These are phyloP conservation scores for Xerocomellus intermedius DNA, from an alignment of 768 basidiomycete genomes.

Conservation along the genomic window DNA sequence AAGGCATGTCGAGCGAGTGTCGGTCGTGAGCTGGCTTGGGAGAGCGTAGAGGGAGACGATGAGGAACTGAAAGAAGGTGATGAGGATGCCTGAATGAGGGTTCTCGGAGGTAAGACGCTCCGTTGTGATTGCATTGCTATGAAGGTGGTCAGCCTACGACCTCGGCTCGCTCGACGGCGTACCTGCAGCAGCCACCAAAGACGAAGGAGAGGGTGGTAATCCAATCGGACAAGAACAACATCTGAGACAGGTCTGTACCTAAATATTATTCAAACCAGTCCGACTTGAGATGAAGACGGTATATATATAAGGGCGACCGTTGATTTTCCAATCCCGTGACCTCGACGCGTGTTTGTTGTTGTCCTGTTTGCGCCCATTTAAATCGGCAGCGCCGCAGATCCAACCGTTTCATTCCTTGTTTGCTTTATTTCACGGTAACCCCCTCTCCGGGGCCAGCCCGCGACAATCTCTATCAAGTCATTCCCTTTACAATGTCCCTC, in stretches of 20 bases:
- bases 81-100: constrained; percentile 73
- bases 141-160: neutral
- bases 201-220: constrained; percentile 64
- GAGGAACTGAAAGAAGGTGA: constrained; percentile 87
- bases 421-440: constrained; percentile 25
- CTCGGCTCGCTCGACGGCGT: constrained; percentile 3
- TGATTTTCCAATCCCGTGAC: constrained; percentile 33
- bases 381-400: constrained; percentile 6
- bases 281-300: neutral
- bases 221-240: constrained; percentile 44
- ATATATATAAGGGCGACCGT: constrained; percentile 1
- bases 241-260: neutral
- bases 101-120: constrained; percentile 70
- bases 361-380: constrained; percentile 4
- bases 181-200: constrained; percentile 92
- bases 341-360: constrained; percentile 24
- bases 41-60: constrained; percentile 74
- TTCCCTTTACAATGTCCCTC: constrained; percentile 37
- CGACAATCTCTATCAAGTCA: constrained; percentile 34
- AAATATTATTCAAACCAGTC: neutral
- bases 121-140: constrained; percentile 73
- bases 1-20: constrained; percentile 15
- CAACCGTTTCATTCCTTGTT: neutral
- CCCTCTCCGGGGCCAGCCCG: neutral
- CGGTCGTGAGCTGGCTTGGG: constrained; percentile 49